Percentiles rank a stretch among this genome's conserved stretches.
Conservation (phyloP, 1,284 basidiomycete species). For the Trichosporon coremiiforme region DNA sequence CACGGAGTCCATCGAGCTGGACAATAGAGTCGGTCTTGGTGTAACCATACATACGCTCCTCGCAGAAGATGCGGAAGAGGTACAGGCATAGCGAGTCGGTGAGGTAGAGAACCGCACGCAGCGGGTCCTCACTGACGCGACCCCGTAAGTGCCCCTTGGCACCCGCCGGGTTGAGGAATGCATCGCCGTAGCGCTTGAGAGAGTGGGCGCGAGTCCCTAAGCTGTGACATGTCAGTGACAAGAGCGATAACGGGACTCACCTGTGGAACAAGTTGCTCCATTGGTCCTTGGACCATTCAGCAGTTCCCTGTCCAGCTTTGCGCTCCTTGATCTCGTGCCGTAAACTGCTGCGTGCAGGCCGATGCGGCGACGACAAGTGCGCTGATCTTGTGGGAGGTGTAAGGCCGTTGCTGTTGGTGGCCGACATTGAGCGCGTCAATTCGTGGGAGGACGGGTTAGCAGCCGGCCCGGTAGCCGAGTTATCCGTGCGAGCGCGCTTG, state of each 20-base stretch:
- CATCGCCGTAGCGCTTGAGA: conserved; percentile 51
- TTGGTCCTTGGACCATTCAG: conserved; percentile 32
- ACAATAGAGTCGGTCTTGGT: conserved; percentile 39
- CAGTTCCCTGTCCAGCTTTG: conserved; percentile 22
- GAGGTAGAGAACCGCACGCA: conserved; percentile 55
- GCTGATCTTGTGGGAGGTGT: conserved; percentile 19
- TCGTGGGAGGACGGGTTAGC: conserved; percentile 16
- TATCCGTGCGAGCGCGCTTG: conserved; percentile 30
- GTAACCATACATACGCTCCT: conserved; percentile 53
- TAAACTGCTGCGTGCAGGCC: conserved; percentile 24
- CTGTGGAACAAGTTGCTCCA: conserved; percentile 21
- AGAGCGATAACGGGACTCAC: neutral
- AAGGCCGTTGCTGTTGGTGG: conserved; percentile 20
- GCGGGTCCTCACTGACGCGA: conserved; percentile 37
- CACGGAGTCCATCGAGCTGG: conserved; percentile 41
- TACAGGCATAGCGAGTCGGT: conserved; percentile 60
- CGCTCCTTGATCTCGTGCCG: conserved; percentile 33
- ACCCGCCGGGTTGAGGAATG: conserved; percentile 35
- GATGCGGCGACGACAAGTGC: conserved; percentile 23
- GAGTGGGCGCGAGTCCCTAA: conserved; percentile 39
- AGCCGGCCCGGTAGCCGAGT: conserved; percentile 1
- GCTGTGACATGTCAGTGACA: conserved; percentile 22
- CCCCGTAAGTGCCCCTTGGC: conserved; percentile 37
- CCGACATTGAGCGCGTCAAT: conserved; percentile 16
- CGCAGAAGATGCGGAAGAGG: conserved; percentile 59